These are phyloP conservation scores for Castanea mollissima DNA, from an alignment of 306 rosid species.

Conservation along the genomic window DNA sequence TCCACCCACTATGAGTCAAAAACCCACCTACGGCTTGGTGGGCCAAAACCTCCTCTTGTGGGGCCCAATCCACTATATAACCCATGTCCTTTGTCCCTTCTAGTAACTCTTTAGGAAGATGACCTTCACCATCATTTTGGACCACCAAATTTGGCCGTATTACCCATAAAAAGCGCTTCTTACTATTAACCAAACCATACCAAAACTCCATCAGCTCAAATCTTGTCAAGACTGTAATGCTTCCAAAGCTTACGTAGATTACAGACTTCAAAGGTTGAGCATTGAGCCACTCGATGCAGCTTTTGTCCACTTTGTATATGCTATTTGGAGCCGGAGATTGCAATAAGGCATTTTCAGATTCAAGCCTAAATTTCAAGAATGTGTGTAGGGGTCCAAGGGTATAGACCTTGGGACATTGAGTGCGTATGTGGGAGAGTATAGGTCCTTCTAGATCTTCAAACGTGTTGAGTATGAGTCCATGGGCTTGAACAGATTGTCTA, in stretches of 20 bases:
- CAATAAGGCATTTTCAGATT: neutral
- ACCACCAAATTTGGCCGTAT: constrained; percentile 22
- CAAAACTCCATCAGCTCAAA: constrained; percentile 29
- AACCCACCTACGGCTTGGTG: constrained; percentile 36
- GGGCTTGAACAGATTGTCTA: constrained; percentile 1
- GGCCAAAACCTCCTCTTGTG: constrained; percentile 36
- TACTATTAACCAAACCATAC: constrained; percentile 42
- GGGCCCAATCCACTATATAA: constrained; percentile 30
- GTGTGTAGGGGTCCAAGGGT: constrained; percentile 39
- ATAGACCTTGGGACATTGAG: constrained; percentile 20
- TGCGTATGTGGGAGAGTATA: constrained; percentile 21
- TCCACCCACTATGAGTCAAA: constrained; percentile 27
- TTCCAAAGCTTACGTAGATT: constrained; percentile 51
- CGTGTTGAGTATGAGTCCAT: constrained; percentile 49
- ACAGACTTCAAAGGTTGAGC: constrained; percentile 36
- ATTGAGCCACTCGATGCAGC: constrained; percentile 45
- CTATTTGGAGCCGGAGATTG: neutral
- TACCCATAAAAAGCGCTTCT: constrained; percentile 42
- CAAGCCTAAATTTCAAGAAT: constrained; percentile 13
- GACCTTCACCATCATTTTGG: neutral
- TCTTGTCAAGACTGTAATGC: neutral
- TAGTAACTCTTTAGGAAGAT: constrained; percentile 13
- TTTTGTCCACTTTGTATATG: constrained; percentile 26
- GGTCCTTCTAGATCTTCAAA: constrained; percentile 60
- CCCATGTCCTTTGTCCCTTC: constrained; percentile 25